Evolutionary conservation across 2,329 filamentous ascomycete genomes (phyloP).

Genomic region (Fusarium chlamydosporum): DNA sequence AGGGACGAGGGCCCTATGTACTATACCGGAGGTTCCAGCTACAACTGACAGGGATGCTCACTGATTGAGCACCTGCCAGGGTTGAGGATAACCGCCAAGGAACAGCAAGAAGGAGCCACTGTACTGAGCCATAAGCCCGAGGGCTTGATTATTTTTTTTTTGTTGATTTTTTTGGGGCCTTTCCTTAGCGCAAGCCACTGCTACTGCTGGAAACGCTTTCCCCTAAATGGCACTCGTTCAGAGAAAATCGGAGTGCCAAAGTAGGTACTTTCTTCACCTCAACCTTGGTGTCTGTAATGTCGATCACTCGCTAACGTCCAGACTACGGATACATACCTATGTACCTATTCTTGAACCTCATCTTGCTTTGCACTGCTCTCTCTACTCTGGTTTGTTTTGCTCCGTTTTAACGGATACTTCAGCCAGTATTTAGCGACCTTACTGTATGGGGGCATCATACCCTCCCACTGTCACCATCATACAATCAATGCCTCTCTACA

Average conservation of each 20-base stretch:
- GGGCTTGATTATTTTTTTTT: slow-evolving; percentile 22
- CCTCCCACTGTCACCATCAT: slow-evolving; percentile 17
- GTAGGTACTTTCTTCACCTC: slow-evolving; percentile 22
- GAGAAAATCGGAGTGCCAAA: slow-evolving; percentile 6
- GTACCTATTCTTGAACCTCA: slow-evolving; percentile 19
- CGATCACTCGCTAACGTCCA: slow-evolving; percentile 27
- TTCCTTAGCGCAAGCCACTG: slow-evolving; percentile 31
- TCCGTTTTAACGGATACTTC: slow-evolving; percentile 11
- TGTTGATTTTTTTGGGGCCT: slow-evolving; percentile 1
- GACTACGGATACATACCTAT: slow-evolving; percentile 5
- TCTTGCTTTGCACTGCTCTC: slow-evolving; percentile 9
- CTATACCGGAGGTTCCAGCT: slow-evolving; percentile 1
- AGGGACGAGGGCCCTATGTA: slow-evolving; percentile 26
- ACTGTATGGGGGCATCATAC: slow-evolving; percentile 14
- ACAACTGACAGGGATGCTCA: slow-evolving; percentile 26
- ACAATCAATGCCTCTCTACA: neutral
- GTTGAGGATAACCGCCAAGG: slow-evolving; percentile 30
- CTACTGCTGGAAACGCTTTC: slow-evolving; percentile 13
- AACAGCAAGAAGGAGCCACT: slow-evolving; percentile 18
- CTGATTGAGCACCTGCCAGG: slow-evolving; percentile 17
- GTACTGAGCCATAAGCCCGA: slow-evolving; percentile 5
- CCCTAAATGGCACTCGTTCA: slow-evolving; percentile 21
- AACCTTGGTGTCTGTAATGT: slow-evolving; percentile 30
- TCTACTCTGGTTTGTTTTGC: slow-evolving; percentile 10
- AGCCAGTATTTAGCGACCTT: slow-evolving; percentile 12